Base-by-base conservation (phyloP, 2,329 filamentous ascomycete species). In the Trichoderma polysporum region DNA sequence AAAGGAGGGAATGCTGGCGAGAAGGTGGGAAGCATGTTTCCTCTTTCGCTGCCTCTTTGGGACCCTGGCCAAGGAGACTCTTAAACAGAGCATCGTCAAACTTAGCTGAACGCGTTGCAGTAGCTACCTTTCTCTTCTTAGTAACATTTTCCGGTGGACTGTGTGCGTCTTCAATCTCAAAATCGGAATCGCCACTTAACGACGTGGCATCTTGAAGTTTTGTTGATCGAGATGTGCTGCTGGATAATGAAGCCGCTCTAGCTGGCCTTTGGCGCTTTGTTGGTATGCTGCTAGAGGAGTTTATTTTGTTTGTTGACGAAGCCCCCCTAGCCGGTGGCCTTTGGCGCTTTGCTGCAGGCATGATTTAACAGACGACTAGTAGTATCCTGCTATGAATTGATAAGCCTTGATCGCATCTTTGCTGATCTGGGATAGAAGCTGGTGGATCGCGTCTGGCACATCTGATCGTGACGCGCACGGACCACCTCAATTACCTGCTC, bases 1-100 rank as follows among this genome's bases (percentile, higher is more conserved):
- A 87, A 33, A 70, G 41, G 52, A 67, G 15, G 17, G 68, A 66
- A 47, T 73, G 72, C 3, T 17, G 68, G 4, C 72, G 71, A 15
- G 37, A 41, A 6, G 69, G 67, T 4, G 69, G 67, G 19, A 56
- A 27, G 53, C 72, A 74, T 2, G 68, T 29, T 31, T 69, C 54
- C 35, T 25, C 63, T 22, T 56, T 37, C n/a, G 67, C 29, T 12
- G 49, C 37, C n/a, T 35, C 19, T 17, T 33, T 62, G n/a, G 39
- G 45, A 12, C 63, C 62, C 10, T 60, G 27, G 5, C 17, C 59
- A 50, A 71, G 69, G 19, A 73, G 59, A 2, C 60, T 64, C 31
- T 47, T 49, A 17, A 53, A 63, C 37, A 59, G 35, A 5, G 19
- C 12, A 8, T 50, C 33, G 2, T 67, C 52, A 1, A 52, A 52